Percentiles rank a stretch among this genome's conserved stretches.
Conservation (phyloP, 306 rosid genomes). For the Lathyrus sativus region DNA sequence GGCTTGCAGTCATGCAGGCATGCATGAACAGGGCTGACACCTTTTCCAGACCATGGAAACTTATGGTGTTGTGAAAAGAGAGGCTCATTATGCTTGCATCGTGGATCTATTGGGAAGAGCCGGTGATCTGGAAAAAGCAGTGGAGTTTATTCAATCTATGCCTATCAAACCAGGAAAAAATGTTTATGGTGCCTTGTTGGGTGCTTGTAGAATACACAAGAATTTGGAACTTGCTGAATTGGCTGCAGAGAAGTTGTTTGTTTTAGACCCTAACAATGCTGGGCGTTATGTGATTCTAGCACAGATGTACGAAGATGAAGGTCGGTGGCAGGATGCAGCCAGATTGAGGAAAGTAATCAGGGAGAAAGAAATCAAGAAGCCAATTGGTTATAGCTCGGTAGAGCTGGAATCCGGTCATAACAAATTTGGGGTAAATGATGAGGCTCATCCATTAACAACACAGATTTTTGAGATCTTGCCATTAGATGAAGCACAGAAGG, state of each 20-base stretch:
- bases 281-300: constrained; percentile 70
- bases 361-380: constrained; percentile 74
- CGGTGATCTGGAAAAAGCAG: constrained; percentile 61
- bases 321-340: constrained; percentile 74
- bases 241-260: constrained; percentile 65
- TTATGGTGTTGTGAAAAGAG: constrained; percentile 53
- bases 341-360: constrained; percentile 61
- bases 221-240: constrained; percentile 65
- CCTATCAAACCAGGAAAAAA: constrained; percentile 71
- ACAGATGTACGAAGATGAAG: constrained; percentile 71
- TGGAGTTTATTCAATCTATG: constrained; percentile 58
- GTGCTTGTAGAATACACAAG: constrained; percentile 76
- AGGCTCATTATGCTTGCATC: constrained; percentile 76
- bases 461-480: constrained; percentile 56
- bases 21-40: constrained; percentile 58
- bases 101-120: constrained; percentile 88
- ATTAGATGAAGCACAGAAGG: no score
- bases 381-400: constrained; percentile 65
- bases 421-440: constrained; percentile 67
- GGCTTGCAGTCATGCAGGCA: constrained; percentile 78
- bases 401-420: constrained; percentile 59
- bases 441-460: constrained; percentile 50
- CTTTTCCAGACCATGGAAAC: constrained; percentile 60
- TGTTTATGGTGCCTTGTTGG: constrained; percentile 79
- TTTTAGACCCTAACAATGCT: constrained; percentile 62